These are phyloP conservation scores for Monosporascus sp. DNA, from an alignment of 2,329 filamentous ascomycete species.

Conservation along the genomic window DNA sequence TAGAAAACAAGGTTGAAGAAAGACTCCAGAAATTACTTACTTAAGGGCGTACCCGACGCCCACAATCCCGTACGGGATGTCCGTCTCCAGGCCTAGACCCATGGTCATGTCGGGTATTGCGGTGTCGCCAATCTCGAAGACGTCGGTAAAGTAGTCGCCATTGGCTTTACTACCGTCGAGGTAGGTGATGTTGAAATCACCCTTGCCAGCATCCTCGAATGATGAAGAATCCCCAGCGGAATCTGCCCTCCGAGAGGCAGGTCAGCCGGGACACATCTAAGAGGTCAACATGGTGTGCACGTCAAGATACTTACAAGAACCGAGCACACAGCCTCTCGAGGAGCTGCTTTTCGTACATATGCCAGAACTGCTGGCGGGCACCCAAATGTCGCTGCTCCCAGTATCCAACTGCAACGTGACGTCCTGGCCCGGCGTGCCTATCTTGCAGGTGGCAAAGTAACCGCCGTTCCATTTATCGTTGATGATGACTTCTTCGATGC, in stretches of 20 bases:
- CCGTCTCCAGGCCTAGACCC: conserved; percentile 50
- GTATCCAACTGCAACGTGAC: conserved; percentile 58
- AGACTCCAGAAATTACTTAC: not conserved
- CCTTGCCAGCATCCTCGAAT: conserved; percentile 35
- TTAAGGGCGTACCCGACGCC: conserved; percentile 56
- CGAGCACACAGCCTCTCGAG: conserved; percentile 32
- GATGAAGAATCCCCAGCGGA: conserved; percentile 39
- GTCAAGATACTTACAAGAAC: conserved; percentile 37
- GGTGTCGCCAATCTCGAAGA: conserved; percentile 48
- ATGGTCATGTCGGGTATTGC: conserved; percentile 51
- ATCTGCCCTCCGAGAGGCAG: conserved; percentile 30
- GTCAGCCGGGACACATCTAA: conserved; percentile 8
- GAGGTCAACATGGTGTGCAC: not conserved
- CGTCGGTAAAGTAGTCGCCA: conserved; percentile 56
- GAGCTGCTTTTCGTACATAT: conserved; percentile 31
- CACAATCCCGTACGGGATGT: conserved; percentile 51
- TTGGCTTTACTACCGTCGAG: conserved; percentile 52
- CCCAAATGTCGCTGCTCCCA: conserved; percentile 61
- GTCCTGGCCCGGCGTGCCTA: conserved; percentile 54
- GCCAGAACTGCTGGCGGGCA: conserved; percentile 34
- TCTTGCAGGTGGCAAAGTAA: conserved; percentile 51
- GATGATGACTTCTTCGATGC: conserved; percentile 36
- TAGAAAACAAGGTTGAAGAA: no score
- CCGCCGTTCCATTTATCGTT: conserved; percentile 41
- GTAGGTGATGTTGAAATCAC: conserved; percentile 53